These are phyloP conservation scores for Boletus patriciae DNA, from an alignment of 768 basidiomycete genomes.

Conservation along the genomic window DNA sequence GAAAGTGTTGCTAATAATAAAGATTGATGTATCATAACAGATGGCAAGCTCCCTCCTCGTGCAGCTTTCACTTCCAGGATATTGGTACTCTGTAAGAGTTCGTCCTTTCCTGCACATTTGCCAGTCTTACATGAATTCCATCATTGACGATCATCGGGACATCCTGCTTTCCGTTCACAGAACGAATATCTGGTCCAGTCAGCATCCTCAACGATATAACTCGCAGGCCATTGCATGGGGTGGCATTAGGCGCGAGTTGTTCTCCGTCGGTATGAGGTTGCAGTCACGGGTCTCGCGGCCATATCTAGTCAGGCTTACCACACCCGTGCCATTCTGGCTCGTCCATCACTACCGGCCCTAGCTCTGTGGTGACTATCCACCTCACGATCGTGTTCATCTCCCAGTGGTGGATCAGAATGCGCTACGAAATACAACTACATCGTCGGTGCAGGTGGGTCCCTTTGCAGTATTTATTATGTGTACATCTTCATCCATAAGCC, in stretches of 20 bases:
- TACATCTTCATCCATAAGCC: neutral
- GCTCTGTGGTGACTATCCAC: constrained; percentile 28
- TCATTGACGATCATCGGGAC: constrained; percentile 50
- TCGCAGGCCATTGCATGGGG: constrained; percentile 41
- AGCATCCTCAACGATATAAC: constrained; percentile 32
- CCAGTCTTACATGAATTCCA: constrained; percentile 58
- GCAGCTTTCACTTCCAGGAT: constrained; percentile 59
- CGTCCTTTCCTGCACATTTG: constrained; percentile 3
- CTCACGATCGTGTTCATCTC: constrained; percentile 33
- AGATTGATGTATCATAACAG: constrained; percentile 29
- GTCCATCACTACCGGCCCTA: constrained; percentile 37
- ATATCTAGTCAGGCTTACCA: constrained; percentile 33
- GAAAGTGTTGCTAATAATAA: constrained; percentile 30
- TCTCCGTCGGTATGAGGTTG: constrained; percentile 30
- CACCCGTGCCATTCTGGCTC: no score
- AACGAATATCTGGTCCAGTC: constrained; percentile 40
- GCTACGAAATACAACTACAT: no score
- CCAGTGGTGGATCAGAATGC: constrained; percentile 40
- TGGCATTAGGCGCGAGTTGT: constrained; percentile 37
- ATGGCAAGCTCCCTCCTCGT: constrained; percentile 60
- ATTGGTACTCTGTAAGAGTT: constrained; percentile 49
- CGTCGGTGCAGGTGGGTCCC: constrained; percentile 40
- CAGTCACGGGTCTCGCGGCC: constrained; percentile 44
- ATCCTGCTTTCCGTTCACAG: constrained; percentile 56
- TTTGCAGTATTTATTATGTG: neutral